Percentiles rank a stretch among this genome's conserved stretches.
Conservation (phyloP, 2,329 filamentous ascomycete genomes). For the Thermothelomyces thermophilus region DNA sequence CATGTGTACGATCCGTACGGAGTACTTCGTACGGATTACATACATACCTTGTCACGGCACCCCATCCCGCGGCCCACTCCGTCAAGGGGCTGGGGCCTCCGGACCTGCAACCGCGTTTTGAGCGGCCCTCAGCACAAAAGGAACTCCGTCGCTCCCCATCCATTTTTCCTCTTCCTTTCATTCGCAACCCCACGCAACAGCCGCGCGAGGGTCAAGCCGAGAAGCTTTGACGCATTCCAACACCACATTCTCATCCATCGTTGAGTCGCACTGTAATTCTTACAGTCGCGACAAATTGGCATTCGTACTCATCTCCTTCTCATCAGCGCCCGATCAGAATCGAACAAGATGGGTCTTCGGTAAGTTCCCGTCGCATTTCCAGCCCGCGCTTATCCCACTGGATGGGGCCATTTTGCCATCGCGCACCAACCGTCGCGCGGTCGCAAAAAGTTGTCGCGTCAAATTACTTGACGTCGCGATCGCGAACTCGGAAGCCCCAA, state of each 20-base stretch:
- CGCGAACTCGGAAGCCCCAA: not conserved
- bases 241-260: slow-evolving; percentile 21
- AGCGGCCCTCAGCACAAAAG: slow-evolving; percentile 20
- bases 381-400: slow-evolving; percentile 17
- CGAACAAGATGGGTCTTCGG: slow-evolving; percentile 28
- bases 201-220: slow-evolving; percentile 20
- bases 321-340: not conserved
- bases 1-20: no score
- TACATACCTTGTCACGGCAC: no score
- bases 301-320: slow-evolving; percentile 8
- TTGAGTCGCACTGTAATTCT: slow-evolving; percentile 19
- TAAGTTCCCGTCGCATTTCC: slow-evolving; percentile 20
- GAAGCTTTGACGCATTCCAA: slow-evolving; percentile 22
- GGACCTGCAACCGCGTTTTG: slow-evolving; percentile 2
- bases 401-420: slow-evolving; percentile 15
- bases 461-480: not conserved
- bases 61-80: no score
- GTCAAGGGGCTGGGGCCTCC: not conserved
- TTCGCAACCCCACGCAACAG: slow-evolving; percentile 25
- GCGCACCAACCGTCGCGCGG: slow-evolving; percentile 3
- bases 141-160: slow-evolving; percentile 23
- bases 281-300: slow-evolving; percentile 10
- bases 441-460: slow-evolving; percentile 7
- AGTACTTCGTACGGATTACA: no score
- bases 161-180: slow-evolving; percentile 20